Conservation (phyloP, 495 filamentous ascomycete species). For the Articulospora tetracladia region DNA sequence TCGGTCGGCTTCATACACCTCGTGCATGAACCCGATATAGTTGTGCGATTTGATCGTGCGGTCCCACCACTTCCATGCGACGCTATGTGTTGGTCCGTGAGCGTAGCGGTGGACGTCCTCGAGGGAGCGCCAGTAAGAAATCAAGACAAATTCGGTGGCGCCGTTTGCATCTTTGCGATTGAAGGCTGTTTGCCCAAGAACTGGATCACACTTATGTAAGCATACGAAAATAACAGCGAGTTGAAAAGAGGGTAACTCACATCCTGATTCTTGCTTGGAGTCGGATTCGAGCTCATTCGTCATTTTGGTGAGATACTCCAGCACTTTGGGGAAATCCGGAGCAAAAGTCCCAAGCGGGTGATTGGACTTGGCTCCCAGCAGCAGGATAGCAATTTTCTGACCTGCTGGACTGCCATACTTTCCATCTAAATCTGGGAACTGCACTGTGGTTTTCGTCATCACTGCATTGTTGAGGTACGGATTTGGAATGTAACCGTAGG, state of each 20-base stretch:
- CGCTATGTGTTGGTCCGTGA: conserved; percentile 6
- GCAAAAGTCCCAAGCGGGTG: conserved; percentile 17
- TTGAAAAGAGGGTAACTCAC: conserved; percentile 1
- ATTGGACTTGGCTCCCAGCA: conserved; percentile 18
- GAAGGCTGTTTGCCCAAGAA: conserved; percentile 12
- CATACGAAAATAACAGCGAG: not conserved
- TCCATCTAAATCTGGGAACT: conserved; percentile 10
- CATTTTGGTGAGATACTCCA: not conserved
- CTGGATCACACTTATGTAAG: not conserved
- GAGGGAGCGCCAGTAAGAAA: conserved; percentile 15
- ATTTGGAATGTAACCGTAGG: conserved; percentile 13
- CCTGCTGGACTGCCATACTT: conserved; percentile 1
- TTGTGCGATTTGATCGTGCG: conserved; percentile 9
- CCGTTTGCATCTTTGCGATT: conserved; percentile 9
- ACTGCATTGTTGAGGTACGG: conserved; percentile 10
- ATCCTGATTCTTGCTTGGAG: conserved; percentile 6
- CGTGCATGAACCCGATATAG: conserved; percentile 20
- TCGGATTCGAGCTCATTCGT: conserved; percentile 7
- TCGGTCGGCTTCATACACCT: conserved; percentile 13
- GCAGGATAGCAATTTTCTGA: conserved; percentile 16
- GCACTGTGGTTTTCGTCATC: conserved; percentile 6
- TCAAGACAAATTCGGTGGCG: conserved; percentile 5
- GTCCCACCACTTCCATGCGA: conserved; percentile 20
- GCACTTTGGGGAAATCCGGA: conserved; percentile 10
- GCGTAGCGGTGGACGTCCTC: conserved; percentile 16